Evolutionary conservation across 495 filamentous ascomycete species (phyloP), one percentile per base, ranked within the genome.

Genomic region (Penicillium samsonianum): DNA sequence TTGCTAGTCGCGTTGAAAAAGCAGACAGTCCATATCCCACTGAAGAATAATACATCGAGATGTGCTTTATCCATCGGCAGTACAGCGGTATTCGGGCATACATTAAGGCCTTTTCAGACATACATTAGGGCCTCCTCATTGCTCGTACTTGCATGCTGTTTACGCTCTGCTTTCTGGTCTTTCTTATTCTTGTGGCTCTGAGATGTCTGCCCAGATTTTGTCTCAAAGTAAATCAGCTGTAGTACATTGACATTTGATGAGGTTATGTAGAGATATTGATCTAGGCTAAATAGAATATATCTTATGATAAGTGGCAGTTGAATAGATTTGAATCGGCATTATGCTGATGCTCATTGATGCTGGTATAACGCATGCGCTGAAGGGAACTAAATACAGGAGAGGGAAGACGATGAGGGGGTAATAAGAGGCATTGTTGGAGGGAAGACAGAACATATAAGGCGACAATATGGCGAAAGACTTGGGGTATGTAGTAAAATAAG

Each of bases 321-420:
- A 37, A 41, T 60, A 42, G 20, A 42, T 38, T 47, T 48, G 28
- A 62, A 60, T 59, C 62, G 54, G 60, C 62, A 65, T 69, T 63
- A 65, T 53, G 62, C 62, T 65, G 58, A 67, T 67, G 67, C 67
- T 67, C 61, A 69, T 62, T 59, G 57, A 69, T 69, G 67, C 67
- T 63, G 67, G 62, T 59, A 67, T 60, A 70, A 68, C 65, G 63
- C 65, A 59, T 53, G 65, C 61, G 65, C 61, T 66, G 63, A 70
- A 68, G 61, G 47, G 62, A 59, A 63, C 61, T 68, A 70, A 50
- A 62, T 70, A 70, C 63, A 70, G 46, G 54, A 58, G 44, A 42
- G 55, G 53, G 26, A 41, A 56, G 44, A 53, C 20, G 20, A 31
- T 30, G 22, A n/a, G 51, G 45, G 54, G 31, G 23, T 45, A 26